These are phyloP conservation scores for Coemansia sp. DNA, from an alignment of 192 early-diverging fungal species.

Conservation along the genomic window DNA sequence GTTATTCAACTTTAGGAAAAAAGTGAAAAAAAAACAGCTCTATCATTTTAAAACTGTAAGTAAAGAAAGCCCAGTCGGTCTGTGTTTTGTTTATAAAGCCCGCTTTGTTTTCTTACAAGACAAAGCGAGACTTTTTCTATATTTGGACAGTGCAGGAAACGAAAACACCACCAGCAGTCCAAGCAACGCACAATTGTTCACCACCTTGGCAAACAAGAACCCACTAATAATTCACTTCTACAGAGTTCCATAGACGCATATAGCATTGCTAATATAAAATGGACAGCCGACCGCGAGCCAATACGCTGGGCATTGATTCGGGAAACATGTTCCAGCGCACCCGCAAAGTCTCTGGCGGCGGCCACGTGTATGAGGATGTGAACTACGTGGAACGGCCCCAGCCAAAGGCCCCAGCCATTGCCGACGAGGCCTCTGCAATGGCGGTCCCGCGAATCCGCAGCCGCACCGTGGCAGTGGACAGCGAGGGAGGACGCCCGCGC, in stretches of 20 bases:
- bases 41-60: no score
- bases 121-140: no score
- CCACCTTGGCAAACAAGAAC: no score
- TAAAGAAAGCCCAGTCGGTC: no score
- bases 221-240: no score
- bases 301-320: slow-evolving; percentile 40
- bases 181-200: no score
- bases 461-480: slow-evolving; percentile 34
- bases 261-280: slow-evolving; percentile 1
- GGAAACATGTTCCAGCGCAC: slow-evolving; percentile 16
- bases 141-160: no score
- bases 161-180: no score
- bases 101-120: no score
- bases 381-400: slow-evolving; percentile 20
- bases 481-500: slow-evolving; percentile 9
- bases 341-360: slow-evolving; percentile 25
- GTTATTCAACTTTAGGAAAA: no score
- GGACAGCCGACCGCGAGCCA: slow-evolving; percentile 36
- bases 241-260: not conserved
- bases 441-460: slow-evolving; percentile 35
- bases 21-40: no score
- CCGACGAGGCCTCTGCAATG: slow-evolving; percentile 12
- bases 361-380: slow-evolving; percentile 20
- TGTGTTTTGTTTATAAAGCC: no score
- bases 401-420: slow-evolving; percentile 22